phyloP scores from a whole-genome alignment of 768 basidiomycete genomes.

The Macrolepiota albuminosa region DNA sequence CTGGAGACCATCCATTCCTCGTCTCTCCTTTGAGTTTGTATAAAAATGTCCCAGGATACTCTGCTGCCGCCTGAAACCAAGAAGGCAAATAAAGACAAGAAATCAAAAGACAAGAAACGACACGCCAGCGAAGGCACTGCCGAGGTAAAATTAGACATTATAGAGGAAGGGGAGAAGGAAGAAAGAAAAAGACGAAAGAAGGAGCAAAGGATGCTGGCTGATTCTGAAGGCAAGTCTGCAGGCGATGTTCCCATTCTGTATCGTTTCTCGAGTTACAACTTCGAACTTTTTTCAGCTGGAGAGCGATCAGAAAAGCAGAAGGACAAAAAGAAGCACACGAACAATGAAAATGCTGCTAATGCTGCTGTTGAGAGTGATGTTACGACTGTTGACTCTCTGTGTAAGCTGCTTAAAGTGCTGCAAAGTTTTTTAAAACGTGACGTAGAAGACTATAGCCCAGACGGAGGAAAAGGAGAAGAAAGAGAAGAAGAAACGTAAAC shows the following conservation, averaged over 20 bases:
- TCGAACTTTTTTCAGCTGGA: neutral
- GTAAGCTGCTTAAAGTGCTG: slow-evolving; percentile 15
- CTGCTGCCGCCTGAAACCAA: slow-evolving; percentile 11
- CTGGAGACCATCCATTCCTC: neutral
- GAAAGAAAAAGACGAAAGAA: slow-evolving; percentile 20
- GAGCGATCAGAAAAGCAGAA: slow-evolving; percentile 14
- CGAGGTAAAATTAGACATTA: slow-evolving; percentile 15
- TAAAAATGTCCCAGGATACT: slow-evolving; percentile 25
- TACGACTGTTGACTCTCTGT: slow-evolving; percentile 18
- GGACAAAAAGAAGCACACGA: slow-evolving; percentile 27
- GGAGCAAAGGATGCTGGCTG: slow-evolving; percentile 14
- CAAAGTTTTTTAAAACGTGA: neutral
- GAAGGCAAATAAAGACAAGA: slow-evolving; percentile 23
- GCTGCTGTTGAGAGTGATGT: slow-evolving; percentile 13
- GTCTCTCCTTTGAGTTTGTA: neutral
- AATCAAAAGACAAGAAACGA: slow-evolving; percentile 18
- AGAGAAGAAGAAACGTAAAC: slow-evolving; percentile 40
- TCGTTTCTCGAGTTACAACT: neutral
- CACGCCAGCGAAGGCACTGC: neutral
- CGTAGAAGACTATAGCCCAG: neutral
- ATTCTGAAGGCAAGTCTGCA: slow-evolving; percentile 18
- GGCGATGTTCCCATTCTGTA: neutral
- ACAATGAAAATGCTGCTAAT: slow-evolving; percentile 4
- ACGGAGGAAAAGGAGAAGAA: slow-evolving; percentile 24
- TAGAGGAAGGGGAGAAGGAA: slow-evolving; percentile 15